phyloP scores from a whole-genome alignment of 345 rosid genomes.

The Kernera saxatilis region DNA sequence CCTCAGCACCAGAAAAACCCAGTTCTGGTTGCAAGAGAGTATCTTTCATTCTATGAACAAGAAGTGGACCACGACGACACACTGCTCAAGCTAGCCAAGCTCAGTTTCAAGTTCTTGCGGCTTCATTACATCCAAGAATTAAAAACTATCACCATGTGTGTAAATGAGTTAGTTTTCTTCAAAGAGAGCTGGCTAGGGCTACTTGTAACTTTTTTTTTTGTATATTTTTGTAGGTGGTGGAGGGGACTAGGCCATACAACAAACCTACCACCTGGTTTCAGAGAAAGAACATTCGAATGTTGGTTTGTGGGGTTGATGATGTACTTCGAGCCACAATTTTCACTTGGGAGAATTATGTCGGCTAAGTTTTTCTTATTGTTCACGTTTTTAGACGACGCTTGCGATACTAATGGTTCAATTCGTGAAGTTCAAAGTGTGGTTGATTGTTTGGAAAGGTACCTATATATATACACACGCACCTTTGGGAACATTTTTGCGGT shows the following conservation, averaged over 20 bases:
- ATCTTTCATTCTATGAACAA: slow-evolving; percentile 12
- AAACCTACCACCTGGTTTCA: neutral
- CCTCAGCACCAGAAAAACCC: neutral
- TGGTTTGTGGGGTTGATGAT: neutral
- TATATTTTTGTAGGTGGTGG: slow-evolving; percentile 8
- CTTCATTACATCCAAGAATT: slow-evolving; percentile 11
- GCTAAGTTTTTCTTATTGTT: neutral
- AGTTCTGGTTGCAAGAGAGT: slow-evolving; percentile 1
- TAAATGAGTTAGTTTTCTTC: neutral
- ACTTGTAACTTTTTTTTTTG: neutral
- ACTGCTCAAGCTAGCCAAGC: slow-evolving; percentile 6
- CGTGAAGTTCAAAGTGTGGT: neutral
- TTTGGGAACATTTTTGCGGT: too few species aligned
- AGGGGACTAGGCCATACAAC: neutral
- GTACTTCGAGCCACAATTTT: slow-evolving; percentile 9
- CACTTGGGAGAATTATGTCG: slow-evolving; percentile 13
- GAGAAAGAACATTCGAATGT: neutral
- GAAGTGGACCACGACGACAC: neutral
- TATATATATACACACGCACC: too few species aligned
- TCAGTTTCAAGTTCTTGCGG: slow-evolving; percentile 9
- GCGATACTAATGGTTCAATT: slow-evolving; percentile 6
- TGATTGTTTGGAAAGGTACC: slow-evolving; percentile 8
- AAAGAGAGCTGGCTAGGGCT: neutral
- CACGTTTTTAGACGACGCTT: slow-evolving; percentile 3
- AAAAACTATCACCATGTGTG: slow-evolving; percentile 4